A percentile compares a stretch with the other conserved stretches of the same genome.
Evolutionary conservation across 257 asterid species (phyloP).

Genomic region (Solanum clarkiae): DNA sequence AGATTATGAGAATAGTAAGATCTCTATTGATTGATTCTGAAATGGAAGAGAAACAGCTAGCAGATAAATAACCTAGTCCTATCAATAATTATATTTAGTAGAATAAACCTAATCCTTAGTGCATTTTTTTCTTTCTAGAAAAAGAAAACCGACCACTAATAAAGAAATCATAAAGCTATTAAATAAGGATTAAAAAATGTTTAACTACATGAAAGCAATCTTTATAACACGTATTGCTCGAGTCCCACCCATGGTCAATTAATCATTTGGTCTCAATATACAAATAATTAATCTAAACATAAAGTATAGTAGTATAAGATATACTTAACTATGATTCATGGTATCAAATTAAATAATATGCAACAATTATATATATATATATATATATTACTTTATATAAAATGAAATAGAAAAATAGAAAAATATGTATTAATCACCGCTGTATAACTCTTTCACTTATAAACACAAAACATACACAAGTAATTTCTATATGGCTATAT

Average conservation of each 20-base stretch:
- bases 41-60: background rate
- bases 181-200: slow-evolving; percentile 1
- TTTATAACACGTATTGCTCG: background rate
- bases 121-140: slow-evolving; percentile 29
- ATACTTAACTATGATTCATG: background rate
- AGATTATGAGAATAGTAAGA: slow-evolving; percentile 15
- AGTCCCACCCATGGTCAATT: background rate
- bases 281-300: background rate
- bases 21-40: slow-evolving; percentile 2
- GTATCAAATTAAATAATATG: background rate
- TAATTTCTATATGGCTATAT: background rate
- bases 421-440: background rate
- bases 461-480: background rate
- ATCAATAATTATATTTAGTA: background rate
- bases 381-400: background rate
- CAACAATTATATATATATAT: too few species aligned
- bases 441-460: background rate
- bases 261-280: background rate
- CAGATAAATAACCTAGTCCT: slow-evolving; percentile 10
- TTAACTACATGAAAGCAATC: slow-evolving; percentile 8
- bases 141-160: slow-evolving; percentile 44
- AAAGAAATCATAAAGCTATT: slow-evolving; percentile 18
- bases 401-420: background rate
- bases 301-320: background rate
- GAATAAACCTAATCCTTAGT: slow-evolving; percentile 20